Conservation (phyloP, 2,329 filamentous ascomycete species). For the Colletotrichum lupini region DNA sequence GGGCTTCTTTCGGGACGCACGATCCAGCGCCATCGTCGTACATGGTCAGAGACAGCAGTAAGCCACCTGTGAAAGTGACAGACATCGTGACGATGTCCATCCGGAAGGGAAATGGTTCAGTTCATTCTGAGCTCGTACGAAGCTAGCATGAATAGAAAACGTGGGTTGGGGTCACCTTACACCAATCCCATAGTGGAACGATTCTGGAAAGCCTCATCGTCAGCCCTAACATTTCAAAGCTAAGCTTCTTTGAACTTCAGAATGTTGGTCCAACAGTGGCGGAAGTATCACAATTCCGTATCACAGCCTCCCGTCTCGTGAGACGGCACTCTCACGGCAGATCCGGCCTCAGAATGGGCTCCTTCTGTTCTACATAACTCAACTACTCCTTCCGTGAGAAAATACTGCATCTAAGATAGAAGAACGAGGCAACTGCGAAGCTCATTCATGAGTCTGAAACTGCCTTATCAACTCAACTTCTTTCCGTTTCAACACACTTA, state of each 20-base stretch:
- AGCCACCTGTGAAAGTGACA: background rate
- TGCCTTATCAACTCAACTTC: background rate
- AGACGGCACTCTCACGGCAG: background rate
- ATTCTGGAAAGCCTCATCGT: background rate
- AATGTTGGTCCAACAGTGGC: background rate
- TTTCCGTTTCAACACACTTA: background rate
- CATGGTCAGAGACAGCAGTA: background rate
- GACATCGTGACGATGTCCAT: background rate
- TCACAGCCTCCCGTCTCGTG: constrained; percentile 7
- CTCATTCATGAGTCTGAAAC: background rate
- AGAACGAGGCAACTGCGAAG: background rate
- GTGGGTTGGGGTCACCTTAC: background rate
- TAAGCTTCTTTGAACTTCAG: background rate
- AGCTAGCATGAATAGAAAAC: background rate
- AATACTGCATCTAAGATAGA: background rate
- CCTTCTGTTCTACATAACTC: background rate
- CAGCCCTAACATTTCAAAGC: background rate
- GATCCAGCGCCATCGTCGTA: background rate
- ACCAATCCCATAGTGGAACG: background rate
- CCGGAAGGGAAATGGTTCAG: background rate
- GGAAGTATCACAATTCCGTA: background rate
- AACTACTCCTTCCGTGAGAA: background rate
- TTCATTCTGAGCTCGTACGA: background rate
- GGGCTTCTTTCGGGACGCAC: background rate
- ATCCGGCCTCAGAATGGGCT: background rate